Evolutionary conservation across 768 basidiomycete species (phyloP), one percentile per base, ranked within the genome.

Genomic region (Hirschioporus abietinus): DNA sequence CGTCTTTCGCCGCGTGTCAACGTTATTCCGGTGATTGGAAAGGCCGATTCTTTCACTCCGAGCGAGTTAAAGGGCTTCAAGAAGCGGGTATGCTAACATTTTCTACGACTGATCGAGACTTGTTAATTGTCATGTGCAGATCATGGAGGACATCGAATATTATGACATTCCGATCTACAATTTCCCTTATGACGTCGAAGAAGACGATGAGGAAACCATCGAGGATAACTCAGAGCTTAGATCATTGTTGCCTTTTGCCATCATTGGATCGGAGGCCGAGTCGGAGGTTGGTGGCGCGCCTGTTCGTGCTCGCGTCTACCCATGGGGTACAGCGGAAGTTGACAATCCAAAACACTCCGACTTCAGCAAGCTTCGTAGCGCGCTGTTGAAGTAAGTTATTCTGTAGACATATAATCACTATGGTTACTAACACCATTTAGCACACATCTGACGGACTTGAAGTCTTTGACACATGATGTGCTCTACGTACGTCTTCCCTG

Each of bases 261-360:
- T 99, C 71, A 90, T 99, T 72, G 97, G 97, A 34, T 96, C 95
- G 20, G 95, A 98, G 78, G 96, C 99, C 71, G 96, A 98, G 77
- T 88, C 99, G 69, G 93, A 96, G 73, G 84, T 98, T 68, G 90
- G 93, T 63, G 97, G 96, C 30, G 88, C 95, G 77, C 88, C 88
- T 59, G 89, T 97, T 70, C 91, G 97, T 68, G 96, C 93, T 57
- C 86, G 97, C 71, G 89, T 95, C 74, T 99, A 99, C 78, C 97
- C 97, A 4, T 99, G 97, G 97, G 97, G 97, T 73, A 85, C 99
- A 68, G 97, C 92, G 63, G 96, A 99, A 76, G 96, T 99, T 68
- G 97, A 99, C 82, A 98, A 99, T 78, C 95, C 95, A n/a, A 92
- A 94, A 76, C 97, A 99, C 81, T 97, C 93, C n/a, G 97, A 99